Conservation (phyloP, 352 stramenopile genomes). For the Globisporangium carolinianum region DNA sequence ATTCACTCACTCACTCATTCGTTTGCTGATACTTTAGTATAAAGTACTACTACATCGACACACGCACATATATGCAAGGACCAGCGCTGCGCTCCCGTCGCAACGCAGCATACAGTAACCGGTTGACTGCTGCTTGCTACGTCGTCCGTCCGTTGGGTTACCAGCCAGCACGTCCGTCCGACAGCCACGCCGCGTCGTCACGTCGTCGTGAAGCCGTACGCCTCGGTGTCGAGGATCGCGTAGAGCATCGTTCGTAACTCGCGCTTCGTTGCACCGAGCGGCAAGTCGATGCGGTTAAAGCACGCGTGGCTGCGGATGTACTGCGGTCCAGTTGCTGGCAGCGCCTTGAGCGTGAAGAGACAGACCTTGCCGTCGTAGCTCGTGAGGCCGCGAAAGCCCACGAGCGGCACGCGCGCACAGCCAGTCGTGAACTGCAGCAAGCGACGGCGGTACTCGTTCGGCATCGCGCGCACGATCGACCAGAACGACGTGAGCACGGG, state of each 20-base stretch:
- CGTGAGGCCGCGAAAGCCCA: slow-evolving; percentile 62
- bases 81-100: neutral
- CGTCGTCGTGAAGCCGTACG: slow-evolving; percentile 62
- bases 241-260: slow-evolving; percentile 69
- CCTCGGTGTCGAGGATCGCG: slow-evolving; percentile 51
- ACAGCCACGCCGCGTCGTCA: slow-evolving; percentile 10
- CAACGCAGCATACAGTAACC: neutral
- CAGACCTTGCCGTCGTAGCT: slow-evolving; percentile 78
- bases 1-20: neutral
- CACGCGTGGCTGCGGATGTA: slow-evolving; percentile 74
- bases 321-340: slow-evolving; percentile 34
- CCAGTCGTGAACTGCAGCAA: slow-evolving; percentile 81
- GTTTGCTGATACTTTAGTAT: neutral
- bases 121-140: neutral
- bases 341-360: slow-evolving; percentile 65
- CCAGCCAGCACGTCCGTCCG: no score
- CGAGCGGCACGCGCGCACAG: slow-evolving; percentile 66
- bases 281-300: slow-evolving; percentile 92
- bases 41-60: neutral
- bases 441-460: slow-evolving; percentile 62
- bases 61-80: neutral
- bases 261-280: slow-evolving; percentile 88
- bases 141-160: no score
- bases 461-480: slow-evolving; percentile 87
- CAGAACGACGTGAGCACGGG: slow-evolving; percentile 40